Percentiles rank a stretch among this genome's conserved stretches.
phyloP scores from a whole-genome alignment of 208 protist species.

The Trypanosoma cruzi region DNA sequence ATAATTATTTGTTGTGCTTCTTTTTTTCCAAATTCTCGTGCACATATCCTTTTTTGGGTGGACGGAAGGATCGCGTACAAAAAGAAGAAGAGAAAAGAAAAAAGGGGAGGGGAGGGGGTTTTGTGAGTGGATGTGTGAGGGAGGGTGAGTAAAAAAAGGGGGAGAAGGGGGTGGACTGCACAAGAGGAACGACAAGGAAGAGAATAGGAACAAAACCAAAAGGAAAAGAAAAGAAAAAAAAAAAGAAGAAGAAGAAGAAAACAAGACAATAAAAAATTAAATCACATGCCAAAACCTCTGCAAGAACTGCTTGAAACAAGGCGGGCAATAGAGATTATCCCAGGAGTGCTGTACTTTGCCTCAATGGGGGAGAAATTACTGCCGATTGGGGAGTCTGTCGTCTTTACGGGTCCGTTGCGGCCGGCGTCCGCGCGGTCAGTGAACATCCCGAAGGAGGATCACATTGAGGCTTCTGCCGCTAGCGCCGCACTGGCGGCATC shows the following conservation, averaged over 20 bases:
- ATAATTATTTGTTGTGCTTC: too few relatives aligned
- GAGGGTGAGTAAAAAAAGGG: background rate
- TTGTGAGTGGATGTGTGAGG: too few relatives aligned
- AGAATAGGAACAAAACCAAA: background rate
- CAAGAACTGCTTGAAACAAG: conserved; percentile 36
- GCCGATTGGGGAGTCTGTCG: background rate
- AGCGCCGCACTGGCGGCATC: conserved; percentile 1
- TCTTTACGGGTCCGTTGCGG: background rate
- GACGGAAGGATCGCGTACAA: background rate
- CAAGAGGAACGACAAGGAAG: background rate
- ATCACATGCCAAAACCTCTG: conserved; percentile 24
- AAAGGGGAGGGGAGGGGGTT: too few relatives aligned
- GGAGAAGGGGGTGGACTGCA: background rate
- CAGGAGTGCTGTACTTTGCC: conserved; percentile 66
- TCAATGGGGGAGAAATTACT: conserved; percentile 44
- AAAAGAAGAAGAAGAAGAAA: background rate
- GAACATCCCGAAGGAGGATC: background rate
- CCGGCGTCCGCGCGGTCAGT: too few relatives aligned
- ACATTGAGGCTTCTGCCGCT: conserved; percentile 3
- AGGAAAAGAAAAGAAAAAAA: background rate
- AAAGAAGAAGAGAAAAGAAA: too few relatives aligned
- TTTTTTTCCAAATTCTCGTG: conserved; percentile 13
- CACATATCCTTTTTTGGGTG: conserved; percentile 19
- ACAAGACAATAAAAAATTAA: background rate
- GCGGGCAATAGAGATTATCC: conserved; percentile 53